Conservation (phyloP, 1,284 basidiomycete genomes). For the Mycosarcoma maydis region DNA sequence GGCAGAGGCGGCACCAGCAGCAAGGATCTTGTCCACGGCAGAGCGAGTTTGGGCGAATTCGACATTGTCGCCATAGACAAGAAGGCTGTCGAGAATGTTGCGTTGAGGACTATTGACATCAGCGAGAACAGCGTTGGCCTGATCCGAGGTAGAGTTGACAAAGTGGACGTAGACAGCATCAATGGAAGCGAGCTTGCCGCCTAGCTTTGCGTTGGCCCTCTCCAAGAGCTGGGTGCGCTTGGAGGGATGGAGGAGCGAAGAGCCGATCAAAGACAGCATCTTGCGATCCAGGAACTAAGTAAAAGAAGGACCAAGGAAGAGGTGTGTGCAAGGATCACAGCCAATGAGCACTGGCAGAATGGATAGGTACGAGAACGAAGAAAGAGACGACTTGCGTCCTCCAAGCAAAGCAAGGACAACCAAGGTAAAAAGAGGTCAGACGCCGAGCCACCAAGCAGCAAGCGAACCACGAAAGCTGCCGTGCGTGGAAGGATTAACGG, state of each 20-base stretch:
- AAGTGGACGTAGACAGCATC: conserved; percentile 90
- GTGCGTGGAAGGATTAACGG: not conserved
- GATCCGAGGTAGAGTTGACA: conserved; percentile 74
- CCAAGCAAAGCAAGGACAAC: conserved; percentile 1
- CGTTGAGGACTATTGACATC: conserved; percentile 71
- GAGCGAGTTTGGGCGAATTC: conserved; percentile 71
- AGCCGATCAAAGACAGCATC: conserved; percentile 66
- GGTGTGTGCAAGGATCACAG: not conserved
- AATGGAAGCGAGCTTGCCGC: conserved; percentile 71
- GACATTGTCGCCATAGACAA: conserved; percentile 85
- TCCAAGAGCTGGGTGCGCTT: conserved; percentile 78
- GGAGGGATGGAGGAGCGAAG: conserved; percentile 68
- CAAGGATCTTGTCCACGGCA: conserved; percentile 67
- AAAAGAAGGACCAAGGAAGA: too few species aligned
- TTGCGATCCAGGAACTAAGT: too few species aligned
- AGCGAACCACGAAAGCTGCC: too few species aligned
- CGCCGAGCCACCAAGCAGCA: not conserved
- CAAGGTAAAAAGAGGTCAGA: conserved; percentile 11
- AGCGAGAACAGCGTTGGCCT: conserved; percentile 71
- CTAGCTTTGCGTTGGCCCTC: conserved; percentile 71
- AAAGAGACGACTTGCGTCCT: too few species aligned
- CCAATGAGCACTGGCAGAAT: too few species aligned
- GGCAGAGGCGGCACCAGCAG: conserved; percentile 67
- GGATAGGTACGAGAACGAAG: too few species aligned
- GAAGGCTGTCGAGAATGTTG: conserved; percentile 76